Evolutionary conservation across 805 yeast species (phyloP), one percentile per base, ranked within the genome.

Genomic region (Pichia phayaonensis): DNA sequence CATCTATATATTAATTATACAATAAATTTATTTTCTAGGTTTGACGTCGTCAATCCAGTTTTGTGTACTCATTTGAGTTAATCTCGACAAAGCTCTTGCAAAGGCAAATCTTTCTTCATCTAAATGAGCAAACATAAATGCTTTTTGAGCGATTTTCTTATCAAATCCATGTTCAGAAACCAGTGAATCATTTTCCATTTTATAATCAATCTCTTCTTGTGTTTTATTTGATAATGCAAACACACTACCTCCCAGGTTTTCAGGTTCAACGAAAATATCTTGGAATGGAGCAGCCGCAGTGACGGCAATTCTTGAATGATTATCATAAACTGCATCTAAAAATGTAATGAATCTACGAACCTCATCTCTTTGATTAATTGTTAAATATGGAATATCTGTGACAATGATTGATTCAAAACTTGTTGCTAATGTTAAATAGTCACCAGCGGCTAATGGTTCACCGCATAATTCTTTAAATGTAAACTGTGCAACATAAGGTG

Each of bases 41-140:
- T 47, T 54, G 21, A 52, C 61, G 44, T 56, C 58, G 45, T 84
- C 89, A 8, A 88, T 83, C 99, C 99, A 92, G 47, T 86, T 95
- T 24, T 83, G 83, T 6, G 96, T 85, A 57, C 95, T 84, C 97
- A 92, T 92, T 59, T 92, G 98, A 42, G 90, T 78, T 57, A 94
- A 73, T 64, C 99, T 80, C 59, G 94, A 84, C 52, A 92, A 72
- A 0, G 98, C 97, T 63, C 99, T 78, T 0, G 97, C 96, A 73
- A 92, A 92, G 21, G 99, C 99, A 71, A 92, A 94, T 65, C 84
- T 79, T 69, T 92, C 99, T 67, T 92, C 99, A 67, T 90, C 98
- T 40, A 94, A 77, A 7, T 56, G 61, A 45, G 86, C 87, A 70
- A 94, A 92, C 78, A 86, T 78, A 57, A 80, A 63, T 1, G 90